These are phyloP conservation scores for Silene vulgaris DNA, from an alignment of 179 eudicot genomes.

Conservation along the genomic window DNA sequence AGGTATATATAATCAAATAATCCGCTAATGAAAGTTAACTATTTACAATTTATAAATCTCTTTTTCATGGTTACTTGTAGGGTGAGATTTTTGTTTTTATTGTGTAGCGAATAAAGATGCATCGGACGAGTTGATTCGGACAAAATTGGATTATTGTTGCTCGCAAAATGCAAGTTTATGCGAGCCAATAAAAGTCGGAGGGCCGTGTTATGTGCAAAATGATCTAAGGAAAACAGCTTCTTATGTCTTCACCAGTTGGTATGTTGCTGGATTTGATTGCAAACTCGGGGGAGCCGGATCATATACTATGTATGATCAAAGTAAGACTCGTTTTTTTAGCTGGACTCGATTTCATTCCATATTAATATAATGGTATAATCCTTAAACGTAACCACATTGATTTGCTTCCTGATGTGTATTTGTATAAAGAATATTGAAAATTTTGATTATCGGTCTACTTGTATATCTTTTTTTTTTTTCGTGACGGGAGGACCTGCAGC, in stretches of 20 bases:
- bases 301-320: not conserved
- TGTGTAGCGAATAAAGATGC: conserved; percentile 19
- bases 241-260: conserved; percentile 24
- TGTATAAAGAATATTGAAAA: too few relatives aligned
- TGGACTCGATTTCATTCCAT: too few relatives aligned
- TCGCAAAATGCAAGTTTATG: conserved; percentile 17
- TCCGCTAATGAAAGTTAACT: too few relatives aligned
- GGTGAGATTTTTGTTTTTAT: conserved; percentile 15
- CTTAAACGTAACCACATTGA: too few relatives aligned
- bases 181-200: conserved; percentile 20
- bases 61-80: not conserved
- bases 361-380: too few relatives aligned
- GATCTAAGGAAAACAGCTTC: conserved; percentile 24
- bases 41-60: too few relatives aligned
- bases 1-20: too few relatives aligned
- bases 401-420: too few relatives aligned
- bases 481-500: too few relatives aligned
- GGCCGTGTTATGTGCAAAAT: conserved; percentile 25
- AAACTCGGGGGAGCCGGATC: conserved; percentile 23
- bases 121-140: conserved; percentile 10
- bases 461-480: too few relatives aligned
- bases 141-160: conserved; percentile 23
- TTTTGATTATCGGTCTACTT: too few relatives aligned
- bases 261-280: conserved; percentile 16
- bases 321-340: conserved; percentile 10